These are phyloP conservation scores for Pythium insidiosum DNA, from an alignment of 352 stramenopile species.

Conservation along the genomic window DNA sequence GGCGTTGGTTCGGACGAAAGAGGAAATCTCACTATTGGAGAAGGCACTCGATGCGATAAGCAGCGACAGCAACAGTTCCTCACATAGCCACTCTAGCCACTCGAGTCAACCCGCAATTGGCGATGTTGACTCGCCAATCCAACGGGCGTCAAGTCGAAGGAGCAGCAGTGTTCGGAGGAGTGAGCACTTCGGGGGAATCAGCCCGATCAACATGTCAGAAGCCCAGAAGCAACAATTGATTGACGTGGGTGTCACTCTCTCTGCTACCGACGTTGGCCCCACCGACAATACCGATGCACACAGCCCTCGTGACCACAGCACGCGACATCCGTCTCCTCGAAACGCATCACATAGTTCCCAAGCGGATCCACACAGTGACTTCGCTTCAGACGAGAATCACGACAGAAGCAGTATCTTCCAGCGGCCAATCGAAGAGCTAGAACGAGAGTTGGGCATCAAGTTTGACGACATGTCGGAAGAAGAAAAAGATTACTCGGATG, in stretches of 20 bases:
- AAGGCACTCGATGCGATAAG: constrained; percentile 64
- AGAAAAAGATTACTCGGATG: constrained; percentile 35
- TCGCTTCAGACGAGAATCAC: no score
- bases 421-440: constrained; percentile 60
- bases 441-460: constrained; percentile 54
- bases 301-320: no score
- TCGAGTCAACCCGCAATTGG: no score
- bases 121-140: not conserved
- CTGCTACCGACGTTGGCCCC: constrained; percentile 3
- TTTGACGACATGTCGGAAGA: constrained; percentile 59
- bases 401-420: constrained; percentile 29
- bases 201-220: constrained; percentile 10
- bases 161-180: not conserved
- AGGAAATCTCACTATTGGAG: constrained; percentile 56
- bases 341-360: no score
- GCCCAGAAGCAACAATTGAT: no score
- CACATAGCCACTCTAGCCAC: no score
- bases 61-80: constrained; percentile 39
- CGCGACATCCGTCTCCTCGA: no score
- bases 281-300: not conserved
- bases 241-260: no score
- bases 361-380: no score
- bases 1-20: constrained; percentile 40
- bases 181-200: constrained; percentile 14
- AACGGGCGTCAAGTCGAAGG: not conserved